Evolutionary conservation across 495 filamentous ascomycete species (phyloP).

Genomic region (Penicillium silybi): DNA sequence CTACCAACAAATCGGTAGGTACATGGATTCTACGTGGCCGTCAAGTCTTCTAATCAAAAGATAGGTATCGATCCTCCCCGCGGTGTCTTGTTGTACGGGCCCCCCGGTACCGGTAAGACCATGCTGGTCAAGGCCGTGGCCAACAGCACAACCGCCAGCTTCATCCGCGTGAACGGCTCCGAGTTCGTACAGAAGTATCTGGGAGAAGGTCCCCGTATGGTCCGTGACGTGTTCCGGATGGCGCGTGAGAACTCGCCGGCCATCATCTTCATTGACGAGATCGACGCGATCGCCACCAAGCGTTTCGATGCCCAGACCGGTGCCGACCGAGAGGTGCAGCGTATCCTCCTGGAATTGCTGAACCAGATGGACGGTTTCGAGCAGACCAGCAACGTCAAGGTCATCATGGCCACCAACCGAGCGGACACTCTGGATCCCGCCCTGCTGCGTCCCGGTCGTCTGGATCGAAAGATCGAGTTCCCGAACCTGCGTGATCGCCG

Average conservation of each 20-base stretch:
- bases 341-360: constrained; percentile 91
- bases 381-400: constrained; percentile 97
- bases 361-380: constrained; percentile 99
- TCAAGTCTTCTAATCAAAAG: constrained; percentile 18
- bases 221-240: constrained; percentile 98
- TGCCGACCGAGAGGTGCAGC: constrained; percentile 95
- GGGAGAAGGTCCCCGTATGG: constrained; percentile 96
- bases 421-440: constrained; percentile 96
- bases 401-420: constrained; percentile 99
- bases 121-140: constrained; percentile 99
- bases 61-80: constrained; percentile 92
- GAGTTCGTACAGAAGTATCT: constrained; percentile 99
- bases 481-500: constrained; percentile 84
- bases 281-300: constrained; percentile 98
- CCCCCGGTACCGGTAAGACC: constrained; percentile 96
- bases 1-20: constrained; percentile 86
- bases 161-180: constrained; percentile 96
- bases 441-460: constrained; percentile 85
- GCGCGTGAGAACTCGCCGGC: constrained; percentile 95
- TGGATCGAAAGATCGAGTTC: constrained; percentile 98
- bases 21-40: background rate
- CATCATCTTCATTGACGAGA: constrained; percentile 99
- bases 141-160: constrained; percentile 95
- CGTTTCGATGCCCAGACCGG: constrained; percentile 98
- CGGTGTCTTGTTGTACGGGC: constrained; percentile 92